phyloP scores from a whole-genome alignment of 2,329 filamentous ascomycete genomes.

The Aspergillus flavus region DNA sequence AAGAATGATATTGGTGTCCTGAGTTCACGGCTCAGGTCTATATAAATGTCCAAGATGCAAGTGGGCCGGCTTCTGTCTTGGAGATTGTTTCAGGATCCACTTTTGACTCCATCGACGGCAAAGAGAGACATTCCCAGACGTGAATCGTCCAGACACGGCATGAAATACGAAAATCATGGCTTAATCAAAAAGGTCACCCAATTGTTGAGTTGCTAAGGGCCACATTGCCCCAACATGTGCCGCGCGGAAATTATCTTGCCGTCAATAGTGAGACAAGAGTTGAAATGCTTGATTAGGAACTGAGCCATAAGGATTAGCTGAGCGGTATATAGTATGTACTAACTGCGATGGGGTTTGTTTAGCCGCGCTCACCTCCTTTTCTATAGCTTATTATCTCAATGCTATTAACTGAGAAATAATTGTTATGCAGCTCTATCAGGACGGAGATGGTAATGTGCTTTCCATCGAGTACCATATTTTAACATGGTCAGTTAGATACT shows the following conservation, averaged over 20 bases:
- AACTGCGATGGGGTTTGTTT: neutral
- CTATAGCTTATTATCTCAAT: too few relatives aligned
- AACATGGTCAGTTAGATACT: too few relatives aligned
- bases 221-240: too few relatives aligned
- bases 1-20: neutral
- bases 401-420: too few relatives aligned
- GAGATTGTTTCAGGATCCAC: slow-evolving; percentile 2
- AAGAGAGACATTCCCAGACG: neutral
- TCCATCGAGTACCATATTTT: too few relatives aligned
- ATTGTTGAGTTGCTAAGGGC: neutral
- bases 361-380: too few relatives aligned
- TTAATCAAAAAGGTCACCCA: neutral
- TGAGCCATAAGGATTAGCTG: neutral
- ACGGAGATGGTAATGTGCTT: too few relatives aligned
- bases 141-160: neutral
- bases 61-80: neutral
- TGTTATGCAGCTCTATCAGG: neutral
- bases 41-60: neutral
- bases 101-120: too few relatives aligned
- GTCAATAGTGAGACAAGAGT: neutral
- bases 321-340: neutral
- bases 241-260: neutral
- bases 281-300: neutral
- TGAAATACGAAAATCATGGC: neutral
- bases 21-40: neutral